These are phyloP conservation scores for Metarhizium brunneum DNA, from an alignment of 2,329 filamentous ascomycete genomes.

Conservation along the genomic window DNA sequence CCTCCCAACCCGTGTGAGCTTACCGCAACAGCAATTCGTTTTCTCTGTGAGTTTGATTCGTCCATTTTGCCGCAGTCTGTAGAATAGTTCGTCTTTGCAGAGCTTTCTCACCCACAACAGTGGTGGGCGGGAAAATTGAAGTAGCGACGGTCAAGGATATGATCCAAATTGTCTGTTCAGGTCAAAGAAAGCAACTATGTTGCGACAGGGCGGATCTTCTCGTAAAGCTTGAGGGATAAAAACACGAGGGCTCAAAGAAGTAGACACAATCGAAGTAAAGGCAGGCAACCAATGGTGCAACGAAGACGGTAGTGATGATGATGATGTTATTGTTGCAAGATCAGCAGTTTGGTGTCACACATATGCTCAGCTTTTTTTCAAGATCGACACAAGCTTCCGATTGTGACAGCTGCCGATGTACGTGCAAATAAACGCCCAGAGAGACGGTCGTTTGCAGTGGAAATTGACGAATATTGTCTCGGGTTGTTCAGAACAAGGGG, in stretches of 20 bases:
- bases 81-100: background rate
- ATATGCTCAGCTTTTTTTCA: background rate
- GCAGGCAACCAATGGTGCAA: background rate
- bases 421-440: background rate
- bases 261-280: background rate
- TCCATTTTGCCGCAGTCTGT: constrained; percentile 10
- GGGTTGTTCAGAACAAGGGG: background rate
- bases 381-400: background rate
- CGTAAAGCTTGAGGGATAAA: background rate
- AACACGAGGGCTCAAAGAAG: background rate
- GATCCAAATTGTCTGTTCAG: background rate
- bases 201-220: background rate
- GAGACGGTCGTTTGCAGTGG: background rate
- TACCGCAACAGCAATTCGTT: constrained; percentile 52
- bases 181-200: background rate
- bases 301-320: background rate
- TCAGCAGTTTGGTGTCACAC: background rate
- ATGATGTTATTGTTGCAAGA: background rate
- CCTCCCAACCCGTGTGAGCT: constrained; percentile 16
- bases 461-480: background rate
- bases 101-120: background rate
- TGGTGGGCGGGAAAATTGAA: background rate
- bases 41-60: constrained; percentile 37
- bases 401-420: background rate
- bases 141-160: background rate